phyloP scores from a whole-genome alignment of 805 yeast species.

The Saccharomycopsis selenospora region DNA sequence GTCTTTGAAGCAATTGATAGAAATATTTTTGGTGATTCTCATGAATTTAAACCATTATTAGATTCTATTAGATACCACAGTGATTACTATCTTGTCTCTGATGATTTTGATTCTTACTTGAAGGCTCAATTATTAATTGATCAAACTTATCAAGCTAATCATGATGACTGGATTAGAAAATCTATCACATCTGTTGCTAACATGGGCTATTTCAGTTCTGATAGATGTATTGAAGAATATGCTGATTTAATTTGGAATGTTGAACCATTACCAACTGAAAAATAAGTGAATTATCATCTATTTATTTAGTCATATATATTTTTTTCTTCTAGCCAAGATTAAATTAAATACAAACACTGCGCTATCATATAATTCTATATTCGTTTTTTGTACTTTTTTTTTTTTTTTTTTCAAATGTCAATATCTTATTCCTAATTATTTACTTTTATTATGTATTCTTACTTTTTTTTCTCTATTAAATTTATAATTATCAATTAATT shows the following conservation, averaged over 20 bases:
- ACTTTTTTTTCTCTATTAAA: too few relatives aligned
- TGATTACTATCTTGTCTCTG: slow-evolving; percentile 80
- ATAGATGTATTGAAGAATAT: slow-evolving; percentile 85
- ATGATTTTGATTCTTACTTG: slow-evolving; percentile 82
- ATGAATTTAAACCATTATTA: slow-evolving; percentile 59
- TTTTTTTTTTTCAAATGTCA: too few relatives aligned
- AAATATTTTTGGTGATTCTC: slow-evolving; percentile 65
- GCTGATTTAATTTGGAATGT: slow-evolving; percentile 91
- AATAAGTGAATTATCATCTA: too few relatives aligned
- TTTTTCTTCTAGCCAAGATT: too few relatives aligned
- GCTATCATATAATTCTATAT: too few relatives aligned
- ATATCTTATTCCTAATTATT: too few relatives aligned
- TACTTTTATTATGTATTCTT: too few relatives aligned
- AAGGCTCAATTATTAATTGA: slow-evolving; percentile 77
- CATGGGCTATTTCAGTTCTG: slow-evolving; percentile 89
- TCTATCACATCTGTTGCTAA: slow-evolving; percentile 76
- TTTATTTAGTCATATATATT: too few relatives aligned
- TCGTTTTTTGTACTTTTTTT: too few relatives aligned
- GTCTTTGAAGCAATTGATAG: slow-evolving; percentile 63
- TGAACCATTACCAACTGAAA: too few relatives aligned
- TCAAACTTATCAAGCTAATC: slow-evolving; percentile 53
- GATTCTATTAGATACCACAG: slow-evolving; percentile 68
- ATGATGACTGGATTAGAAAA: slow-evolving; percentile 70
- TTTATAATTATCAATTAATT: too few relatives aligned
- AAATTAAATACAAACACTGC: too few relatives aligned